These are phyloP conservation scores for Amaranthus cruentus DNA, from an alignment of 148 eudicot genomes.

Conservation along the genomic window DNA sequence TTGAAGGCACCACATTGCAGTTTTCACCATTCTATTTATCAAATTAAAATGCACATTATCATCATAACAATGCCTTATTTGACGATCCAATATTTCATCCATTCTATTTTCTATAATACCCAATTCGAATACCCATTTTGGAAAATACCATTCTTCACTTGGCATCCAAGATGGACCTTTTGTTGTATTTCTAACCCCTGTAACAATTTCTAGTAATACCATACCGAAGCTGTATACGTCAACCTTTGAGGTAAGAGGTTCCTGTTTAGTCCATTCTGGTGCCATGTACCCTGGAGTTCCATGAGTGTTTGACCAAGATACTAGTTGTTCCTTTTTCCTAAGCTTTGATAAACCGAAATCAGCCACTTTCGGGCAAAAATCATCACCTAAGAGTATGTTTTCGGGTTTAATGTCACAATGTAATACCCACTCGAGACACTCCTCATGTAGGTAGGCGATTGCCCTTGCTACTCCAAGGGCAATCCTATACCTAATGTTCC, in stretches of 20 bases:
- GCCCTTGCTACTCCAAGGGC: conserved; percentile 89
- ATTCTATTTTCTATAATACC: conserved; percentile 56
- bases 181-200: conserved; percentile 51
- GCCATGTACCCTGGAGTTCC: conserved; percentile 89
- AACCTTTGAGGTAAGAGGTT: conserved; percentile 65
- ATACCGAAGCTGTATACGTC: conserved; percentile 84
- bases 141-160: conserved; percentile 80
- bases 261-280: conserved; percentile 68
- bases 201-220: conserved; percentile 71
- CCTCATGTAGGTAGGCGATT: conserved; percentile 81
- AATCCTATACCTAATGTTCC: conserved; percentile 75
- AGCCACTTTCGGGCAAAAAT: conserved; percentile 80
- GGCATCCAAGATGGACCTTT: conserved; percentile 38
- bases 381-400: conserved; percentile 76
- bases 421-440: conserved; percentile 83
- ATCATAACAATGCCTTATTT: conserved; percentile 51
- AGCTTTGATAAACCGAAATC: conserved; percentile 83
- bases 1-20: conserved; percentile 92
- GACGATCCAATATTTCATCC: conserved; percentile 59
- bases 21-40: conserved; percentile 79
- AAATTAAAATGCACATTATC: conserved; percentile 45
- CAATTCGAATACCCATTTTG: conserved; percentile 75
- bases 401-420: conserved; percentile 92
- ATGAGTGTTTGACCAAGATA: conserved; percentile 50
- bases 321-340: conserved; percentile 64